Conservation (phyloP, 768 basidiomycete genomes). For the Russula sp. region DNA sequence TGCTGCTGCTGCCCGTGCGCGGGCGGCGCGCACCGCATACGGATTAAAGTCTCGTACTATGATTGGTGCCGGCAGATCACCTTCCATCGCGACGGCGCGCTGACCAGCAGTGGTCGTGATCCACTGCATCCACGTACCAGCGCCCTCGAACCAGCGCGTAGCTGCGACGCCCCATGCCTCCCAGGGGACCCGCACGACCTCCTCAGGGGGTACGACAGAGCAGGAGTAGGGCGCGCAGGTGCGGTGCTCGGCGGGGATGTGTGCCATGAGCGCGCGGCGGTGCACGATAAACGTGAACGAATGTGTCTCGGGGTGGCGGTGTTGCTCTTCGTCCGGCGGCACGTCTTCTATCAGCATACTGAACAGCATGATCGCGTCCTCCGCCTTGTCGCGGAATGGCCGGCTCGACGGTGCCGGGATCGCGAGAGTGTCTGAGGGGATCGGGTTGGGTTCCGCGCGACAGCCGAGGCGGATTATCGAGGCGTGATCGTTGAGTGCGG, state of each 20-base stretch:
- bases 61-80: constrained; percentile 6
- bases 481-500: constrained; percentile 12
- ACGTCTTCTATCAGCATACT: constrained; percentile 19
- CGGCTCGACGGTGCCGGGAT: neutral
- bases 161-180: constrained; percentile 23
- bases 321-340: neutral
- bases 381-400: constrained; percentile 24
- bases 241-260: neutral
- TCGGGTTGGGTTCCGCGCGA: constrained; percentile 27
- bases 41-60: constrained; percentile 25
- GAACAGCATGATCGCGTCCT: constrained; percentile 25
- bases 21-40: constrained; percentile 12
- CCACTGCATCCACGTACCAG: constrained; percentile 24
- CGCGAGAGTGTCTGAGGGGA: neutral
- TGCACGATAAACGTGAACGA: constrained; percentile 25
- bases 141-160: constrained; percentile 26
- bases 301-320: constrained; percentile 11
- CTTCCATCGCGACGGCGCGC: constrained; percentile 22
- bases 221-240: constrained; percentile 3
- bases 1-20: constrained; percentile 1
- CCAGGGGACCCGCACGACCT: constrained; percentile 19
- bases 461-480: constrained; percentile 24
- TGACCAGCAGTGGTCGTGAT: constrained; percentile 30
- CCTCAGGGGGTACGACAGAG: neutral
- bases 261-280: constrained; percentile 21